phyloP scores from a whole-genome alignment of 768 basidiomycete species.

The Termitomyces sp. region DNA sequence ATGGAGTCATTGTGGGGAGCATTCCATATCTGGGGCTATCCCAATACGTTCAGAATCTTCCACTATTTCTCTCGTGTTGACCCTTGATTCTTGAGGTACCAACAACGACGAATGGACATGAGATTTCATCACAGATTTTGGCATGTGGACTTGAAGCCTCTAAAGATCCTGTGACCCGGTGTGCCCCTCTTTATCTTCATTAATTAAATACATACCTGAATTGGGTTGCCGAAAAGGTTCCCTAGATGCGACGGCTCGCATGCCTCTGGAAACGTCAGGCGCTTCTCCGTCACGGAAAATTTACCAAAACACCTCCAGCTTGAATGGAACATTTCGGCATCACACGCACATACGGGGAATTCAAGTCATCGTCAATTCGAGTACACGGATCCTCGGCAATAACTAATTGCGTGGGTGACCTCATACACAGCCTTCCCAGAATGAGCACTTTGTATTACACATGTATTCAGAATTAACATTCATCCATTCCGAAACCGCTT shows the following conservation, averaged over 20 bases:
- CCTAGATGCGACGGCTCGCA: background rate
- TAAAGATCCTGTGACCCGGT: slow-evolving; percentile 1
- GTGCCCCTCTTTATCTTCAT: background rate
- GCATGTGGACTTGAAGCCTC: slow-evolving; percentile 1
- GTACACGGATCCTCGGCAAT: background rate
- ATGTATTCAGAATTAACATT: background rate
- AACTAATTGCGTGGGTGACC: background rate
- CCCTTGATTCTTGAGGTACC: slow-evolving; percentile 6
- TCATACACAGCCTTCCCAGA: background rate
- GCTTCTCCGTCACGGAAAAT: background rate
- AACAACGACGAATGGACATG: slow-evolving; percentile 3
- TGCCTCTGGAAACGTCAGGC: background rate
- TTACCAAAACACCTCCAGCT: background rate
- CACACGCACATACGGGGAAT: background rate
- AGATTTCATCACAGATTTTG: slow-evolving; percentile 2
- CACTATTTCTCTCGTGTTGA: background rate
- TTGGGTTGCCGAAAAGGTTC: background rate
- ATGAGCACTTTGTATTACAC: background rate
- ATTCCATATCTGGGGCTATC: background rate
- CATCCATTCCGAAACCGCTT: background rate
- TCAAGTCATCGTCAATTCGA: too few relatives aligned
- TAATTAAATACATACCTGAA: background rate
- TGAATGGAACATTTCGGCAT: background rate
- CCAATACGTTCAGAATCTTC: background rate
- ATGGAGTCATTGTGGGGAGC: background rate